Percentiles rank a stretch among this genome's conserved stretches.
These are phyloP conservation scores for Hawksworthiomyces lignivorus DNA, from an alignment of 2,329 filamentous ascomycete genomes.

Conservation along the genomic window DNA sequence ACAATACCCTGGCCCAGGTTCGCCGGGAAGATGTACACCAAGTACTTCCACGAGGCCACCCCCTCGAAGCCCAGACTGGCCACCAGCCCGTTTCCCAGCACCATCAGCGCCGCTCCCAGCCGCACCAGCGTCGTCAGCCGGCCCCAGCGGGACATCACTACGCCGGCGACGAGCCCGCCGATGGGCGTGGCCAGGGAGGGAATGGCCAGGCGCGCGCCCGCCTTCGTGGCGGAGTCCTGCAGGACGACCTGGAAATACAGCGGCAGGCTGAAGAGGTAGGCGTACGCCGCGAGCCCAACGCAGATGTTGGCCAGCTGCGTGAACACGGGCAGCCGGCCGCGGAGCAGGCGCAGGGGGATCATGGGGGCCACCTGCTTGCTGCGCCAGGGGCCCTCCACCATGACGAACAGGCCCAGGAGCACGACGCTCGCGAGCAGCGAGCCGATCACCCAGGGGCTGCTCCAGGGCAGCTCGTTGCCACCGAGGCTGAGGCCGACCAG, in stretches of 20 bases:
- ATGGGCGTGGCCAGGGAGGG: conserved; percentile 53
- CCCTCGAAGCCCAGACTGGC: conserved; percentile 29
- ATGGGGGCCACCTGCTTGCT: conserved; percentile 33
- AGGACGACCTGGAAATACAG: conserved; percentile 63
- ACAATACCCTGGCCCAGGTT: conserved; percentile 54
- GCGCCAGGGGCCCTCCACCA: conserved; percentile 32
- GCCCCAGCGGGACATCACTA: conserved; percentile 46
- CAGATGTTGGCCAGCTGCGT: conserved; percentile 53
- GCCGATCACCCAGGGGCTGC: conserved; percentile 38
- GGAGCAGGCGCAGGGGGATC: conserved; percentile 47
- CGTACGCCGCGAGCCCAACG: conserved; percentile 54
- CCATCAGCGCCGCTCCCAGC: conserved; percentile 41
- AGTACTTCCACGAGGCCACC: conserved; percentile 46
- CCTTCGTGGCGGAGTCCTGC: conserved; percentile 53
- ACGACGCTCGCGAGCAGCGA: conserved; percentile 35
- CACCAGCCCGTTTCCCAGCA: conserved; percentile 37
- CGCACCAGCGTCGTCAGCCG: conserved; percentile 45
- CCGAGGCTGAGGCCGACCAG: conserved; percentile 48
- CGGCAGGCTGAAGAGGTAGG: conserved; percentile 61
- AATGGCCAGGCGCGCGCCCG: conserved; percentile 56
- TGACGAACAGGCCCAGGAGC: conserved; percentile 36
- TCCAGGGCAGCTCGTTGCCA: conserved; percentile 49
- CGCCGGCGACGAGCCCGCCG: conserved; percentile 47
- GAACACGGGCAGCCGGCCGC: conserved; percentile 43
- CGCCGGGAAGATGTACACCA: conserved; percentile 48